A percentile compares a stretch with the other conserved stretches of the same genome.
Conservation (phyloP, 768 basidiomycete species). For the Leccinum subtestaceum region DNA sequence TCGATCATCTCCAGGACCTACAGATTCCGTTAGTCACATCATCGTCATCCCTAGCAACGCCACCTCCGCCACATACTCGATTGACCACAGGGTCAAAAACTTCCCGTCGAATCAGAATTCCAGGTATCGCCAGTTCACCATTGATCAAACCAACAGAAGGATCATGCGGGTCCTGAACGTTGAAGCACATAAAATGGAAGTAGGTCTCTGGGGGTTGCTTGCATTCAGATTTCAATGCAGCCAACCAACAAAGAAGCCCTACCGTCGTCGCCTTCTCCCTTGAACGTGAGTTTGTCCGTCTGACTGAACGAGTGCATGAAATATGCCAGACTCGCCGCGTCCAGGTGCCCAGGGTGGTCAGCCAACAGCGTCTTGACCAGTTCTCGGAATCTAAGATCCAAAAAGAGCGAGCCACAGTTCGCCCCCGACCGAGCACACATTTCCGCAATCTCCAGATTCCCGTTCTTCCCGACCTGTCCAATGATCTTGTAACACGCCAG, state of each 20-base stretch:
- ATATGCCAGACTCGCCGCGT: conserved; percentile 76
- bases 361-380: conserved; percentile 72
- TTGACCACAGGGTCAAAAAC: conserved; percentile 88
- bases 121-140: conserved; percentile 82
- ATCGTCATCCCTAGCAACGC: conserved; percentile 1
- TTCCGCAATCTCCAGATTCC: conserved; percentile 87
- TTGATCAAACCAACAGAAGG: conserved; percentile 75
- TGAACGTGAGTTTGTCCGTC: conserved; percentile 79
- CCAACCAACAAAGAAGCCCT: conserved; percentile 17
- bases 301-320: conserved; percentile 90
- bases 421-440: conserved; percentile 85
- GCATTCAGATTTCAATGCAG: conserved; percentile 8
- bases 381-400: conserved; percentile 83
- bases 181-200: conserved; percentile 91
- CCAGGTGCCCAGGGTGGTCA: conserved; percentile 85
- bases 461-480: conserved; percentile 71
- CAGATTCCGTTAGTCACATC: conserved; percentile 7
- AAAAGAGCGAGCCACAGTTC: conserved; percentile 84
- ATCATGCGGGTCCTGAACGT: conserved; percentile 80
- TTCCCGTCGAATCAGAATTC: conserved; percentile 71
- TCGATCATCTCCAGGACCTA: conserved; percentile 80
- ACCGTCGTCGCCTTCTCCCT: conserved; percentile 76
- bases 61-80: conserved; percentile 46
- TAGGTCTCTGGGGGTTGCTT: conserved; percentile 52
- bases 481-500: conserved; percentile 73